Percentiles rank a stretch among this genome's conserved stretches.
phyloP scores from a whole-genome alignment of 345 rosid genomes.

The Sisymbrium altissimum region DNA sequence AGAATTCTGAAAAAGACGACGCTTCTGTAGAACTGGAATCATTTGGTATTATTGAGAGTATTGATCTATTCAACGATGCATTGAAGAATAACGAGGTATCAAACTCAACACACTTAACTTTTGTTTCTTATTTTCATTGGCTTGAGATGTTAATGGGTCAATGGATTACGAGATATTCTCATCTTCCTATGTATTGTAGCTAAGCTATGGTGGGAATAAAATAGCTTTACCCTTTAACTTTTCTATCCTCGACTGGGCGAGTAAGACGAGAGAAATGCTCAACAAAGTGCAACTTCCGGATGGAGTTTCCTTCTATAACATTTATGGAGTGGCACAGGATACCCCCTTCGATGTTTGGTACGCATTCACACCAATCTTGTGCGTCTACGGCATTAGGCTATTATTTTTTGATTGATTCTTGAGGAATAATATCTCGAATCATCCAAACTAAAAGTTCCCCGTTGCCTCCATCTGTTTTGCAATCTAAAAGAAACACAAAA shows the following conservation, averaged over 20 bases:
- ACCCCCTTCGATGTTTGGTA: conserved; percentile 89
- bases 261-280: conserved; percentile 61
- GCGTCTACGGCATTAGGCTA: background rate
- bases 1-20: conserved; percentile 40
- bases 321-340: conserved; percentile 71
- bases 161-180: background rate
- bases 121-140: background rate
- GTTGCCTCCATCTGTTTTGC: background rate
- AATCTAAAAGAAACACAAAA: background rate
- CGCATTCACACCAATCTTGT: conserved; percentile 13
- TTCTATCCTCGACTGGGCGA: conserved; percentile 65
- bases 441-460: background rate
- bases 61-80: conserved; percentile 62
- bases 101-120: background rate
- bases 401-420: background rate
- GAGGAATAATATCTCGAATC: background rate
- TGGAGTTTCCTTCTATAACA: conserved; percentile 72
- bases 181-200: conserved; percentile 36
- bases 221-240: conserved; percentile 74
- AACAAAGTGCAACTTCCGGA: conserved; percentile 57
- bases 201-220: conserved; percentile 56
- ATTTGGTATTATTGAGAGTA: conserved; percentile 50
- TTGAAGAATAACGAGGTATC: conserved; percentile 73
- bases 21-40: conserved; percentile 52
- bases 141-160: background rate